Base-by-base conservation (phyloP, 192 early-diverging fungal genomes). In the Backusella macrospora region DNA sequence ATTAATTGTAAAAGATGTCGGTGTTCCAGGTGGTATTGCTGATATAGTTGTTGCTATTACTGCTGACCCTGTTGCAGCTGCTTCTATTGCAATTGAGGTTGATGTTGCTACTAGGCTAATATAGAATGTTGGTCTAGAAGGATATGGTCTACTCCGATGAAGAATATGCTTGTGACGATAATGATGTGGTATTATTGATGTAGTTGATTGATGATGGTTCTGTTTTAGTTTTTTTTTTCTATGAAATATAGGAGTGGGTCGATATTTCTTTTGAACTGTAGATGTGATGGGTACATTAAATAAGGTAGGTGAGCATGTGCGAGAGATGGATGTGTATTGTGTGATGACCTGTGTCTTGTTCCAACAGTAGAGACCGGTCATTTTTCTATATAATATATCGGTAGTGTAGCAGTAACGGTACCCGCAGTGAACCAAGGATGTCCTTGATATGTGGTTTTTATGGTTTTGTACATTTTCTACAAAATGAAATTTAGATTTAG, bases 161-260 rank as follows among this genome's bases (percentile, higher is more conserved):
- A 3, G 18, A 23, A 21, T 0, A 34, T 34, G 29, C 0, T 34
- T 34, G 29, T 34, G 2, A 34, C 29, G 29, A 34, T 34, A 34
- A 34, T 34, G 29, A 34, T 34, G 29, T 34, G 29, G 29, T 34
- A 34, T 34, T 34, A 34, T 34, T 34, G 29, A 34, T 34, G 29
- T 59, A 23, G 52, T 59, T 26, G 52, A 13, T 12, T 23, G 52
- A 12, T 1, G 2, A 34, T 34, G 29, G 29, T 34, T 34, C 29
- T 59, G 52, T 21, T 59, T 59, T 59, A 59, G 21, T 59, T 59
- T 59, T 59, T 59, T 59, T 23, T 59, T 59, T 23, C 52, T 59
- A 18, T 59, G 52, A 26, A 59, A 59, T 59, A 59, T 23, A 59
- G 52, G 52, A 59, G 52, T 59, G 8, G 52, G 52, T 0, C 52